A percentile compares a stretch with the other conserved stretches of the same genome.
These are phyloP conservation scores for Carallia brachiata DNA, from an alignment of 345 rosid genomes.

Conservation along the genomic window DNA sequence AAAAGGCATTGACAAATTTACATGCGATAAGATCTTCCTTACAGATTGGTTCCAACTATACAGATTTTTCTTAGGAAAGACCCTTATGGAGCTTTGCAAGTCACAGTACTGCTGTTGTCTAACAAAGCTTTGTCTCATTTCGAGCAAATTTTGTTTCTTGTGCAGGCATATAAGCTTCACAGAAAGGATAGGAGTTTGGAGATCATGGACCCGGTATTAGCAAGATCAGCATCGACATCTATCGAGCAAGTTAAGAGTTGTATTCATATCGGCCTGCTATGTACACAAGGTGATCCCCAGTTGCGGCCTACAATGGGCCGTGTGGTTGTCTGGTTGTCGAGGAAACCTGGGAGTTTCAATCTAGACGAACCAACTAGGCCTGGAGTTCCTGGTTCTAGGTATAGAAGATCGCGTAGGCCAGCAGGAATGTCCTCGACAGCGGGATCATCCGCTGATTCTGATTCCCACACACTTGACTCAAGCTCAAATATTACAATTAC, in stretches of 20 bases:
- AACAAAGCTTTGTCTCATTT: neutral
- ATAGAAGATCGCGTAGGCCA: slow-evolving; percentile 54
- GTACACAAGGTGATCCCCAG: slow-evolving; percentile 79
- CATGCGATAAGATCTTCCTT: too few relatives aligned
- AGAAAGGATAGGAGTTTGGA: slow-evolving; percentile 67
- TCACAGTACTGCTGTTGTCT: neutral
- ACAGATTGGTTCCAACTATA: neutral
- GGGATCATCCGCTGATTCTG: slow-evolving; percentile 36
- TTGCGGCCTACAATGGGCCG: slow-evolving; percentile 66
- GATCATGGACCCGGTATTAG: slow-evolving; percentile 57
- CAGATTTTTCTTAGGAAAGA: neutral
- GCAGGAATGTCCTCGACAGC: slow-evolving; percentile 40
- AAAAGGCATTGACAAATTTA: too few relatives aligned
- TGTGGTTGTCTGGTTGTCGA: slow-evolving; percentile 63
- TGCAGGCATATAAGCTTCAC: slow-evolving; percentile 73
- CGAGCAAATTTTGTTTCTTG: neutral
- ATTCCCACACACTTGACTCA: slow-evolving; percentile 44
- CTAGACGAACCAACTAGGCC: slow-evolving; percentile 70
- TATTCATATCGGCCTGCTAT: slow-evolving; percentile 74
- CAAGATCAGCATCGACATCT: slow-evolving; percentile 54
- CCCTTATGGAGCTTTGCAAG: neutral
- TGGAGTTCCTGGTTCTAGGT: slow-evolving; percentile 60
- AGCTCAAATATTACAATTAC: slow-evolving; percentile 37
- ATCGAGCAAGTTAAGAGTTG: slow-evolving; percentile 59
- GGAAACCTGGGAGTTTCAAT: slow-evolving; percentile 39